These are phyloP conservation scores for Aspergillus pseudoglaucus DNA, from an alignment of 2,329 filamentous ascomycete species.

Conservation along the genomic window DNA sequence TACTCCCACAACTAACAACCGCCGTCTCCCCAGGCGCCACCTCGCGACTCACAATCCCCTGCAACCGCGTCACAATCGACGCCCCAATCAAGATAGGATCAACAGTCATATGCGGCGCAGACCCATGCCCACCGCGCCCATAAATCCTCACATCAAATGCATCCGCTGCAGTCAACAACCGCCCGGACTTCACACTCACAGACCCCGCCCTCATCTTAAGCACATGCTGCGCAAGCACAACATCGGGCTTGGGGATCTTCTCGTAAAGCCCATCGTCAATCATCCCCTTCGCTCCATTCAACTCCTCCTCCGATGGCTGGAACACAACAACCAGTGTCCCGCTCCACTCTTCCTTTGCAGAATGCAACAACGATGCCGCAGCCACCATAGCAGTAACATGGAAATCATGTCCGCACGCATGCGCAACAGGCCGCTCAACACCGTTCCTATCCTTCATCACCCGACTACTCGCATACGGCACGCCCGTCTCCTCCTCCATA, in stretches of 20 bases:
- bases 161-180: slow-evolving; percentile 31
- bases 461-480: slow-evolving; percentile 50
- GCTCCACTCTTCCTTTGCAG: slow-evolving; percentile 42
- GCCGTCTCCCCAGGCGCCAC: slow-evolving; percentile 34
- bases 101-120: slow-evolving; percentile 38
- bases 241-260: slow-evolving; percentile 49
- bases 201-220: slow-evolving; percentile 34
- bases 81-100: slow-evolving; percentile 44
- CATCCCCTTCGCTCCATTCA: slow-evolving; percentile 54
- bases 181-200: slow-evolving; percentile 27
- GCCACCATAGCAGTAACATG: slow-evolving; percentile 56
- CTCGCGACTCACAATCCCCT: slow-evolving; percentile 36
- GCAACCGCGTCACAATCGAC: slow-evolving; percentile 35
- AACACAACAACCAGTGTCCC: slow-evolving; percentile 57
- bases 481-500: slow-evolving; percentile 49
- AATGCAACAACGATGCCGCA: slow-evolving; percentile 45
- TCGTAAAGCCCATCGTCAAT: slow-evolving; percentile 52
- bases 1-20: slow-evolving; percentile 41
- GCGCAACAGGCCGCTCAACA: slow-evolving; percentile 54
- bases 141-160: slow-evolving; percentile 31
- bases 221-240: slow-evolving; percentile 53
- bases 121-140: slow-evolving; percentile 42
- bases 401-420: slow-evolving; percentile 63
- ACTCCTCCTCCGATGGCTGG: slow-evolving; percentile 58
- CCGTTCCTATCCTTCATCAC: slow-evolving; percentile 42